phyloP scores from a whole-genome alignment of 208 protist genomes.

The Crithidia thermophila region DNA sequence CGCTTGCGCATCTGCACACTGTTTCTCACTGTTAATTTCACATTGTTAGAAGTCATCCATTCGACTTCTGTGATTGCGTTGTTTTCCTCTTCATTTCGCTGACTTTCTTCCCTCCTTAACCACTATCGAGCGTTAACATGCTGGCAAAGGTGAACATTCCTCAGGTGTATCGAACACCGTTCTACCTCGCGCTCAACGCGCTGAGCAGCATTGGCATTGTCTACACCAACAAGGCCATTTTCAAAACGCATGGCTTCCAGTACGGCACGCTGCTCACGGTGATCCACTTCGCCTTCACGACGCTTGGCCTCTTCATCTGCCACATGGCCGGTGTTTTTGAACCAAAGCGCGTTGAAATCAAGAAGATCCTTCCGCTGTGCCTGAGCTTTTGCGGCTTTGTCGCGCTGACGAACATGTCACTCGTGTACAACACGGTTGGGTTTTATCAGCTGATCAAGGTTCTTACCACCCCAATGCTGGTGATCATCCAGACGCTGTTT shows the following conservation, averaged over 20 bases:
- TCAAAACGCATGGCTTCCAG: conserved; percentile 53
- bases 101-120: no score
- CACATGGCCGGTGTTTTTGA: conserved; percentile 50
- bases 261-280: conserved; percentile 64
- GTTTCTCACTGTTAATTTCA: no score
- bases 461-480: conserved; percentile 70
- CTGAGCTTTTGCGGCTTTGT: conserved; percentile 89
- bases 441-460: conserved; percentile 93
- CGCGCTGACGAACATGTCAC: conserved; percentile 84
- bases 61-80: no score
- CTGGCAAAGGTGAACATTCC: background rate
- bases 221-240: conserved; percentile 74
- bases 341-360: conserved; percentile 46
- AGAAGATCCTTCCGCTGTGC: conserved; percentile 71
- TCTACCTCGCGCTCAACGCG: conserved; percentile 67
- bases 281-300: conserved; percentile 75
- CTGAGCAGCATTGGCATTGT: conserved; percentile 64
- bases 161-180: conserved; percentile 12
- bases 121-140: no score
- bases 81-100: no score
- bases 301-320: conserved; percentile 53
- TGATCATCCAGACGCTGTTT: conserved; percentile 68
- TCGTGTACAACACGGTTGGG: conserved; percentile 88
- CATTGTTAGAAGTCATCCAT: no score
- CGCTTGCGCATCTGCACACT: no score